Evolutionary conservation across 2,329 filamentous ascomycete genomes (phyloP), one percentile per base, ranked within the genome.

Genomic region (Penicillium sp.): DNA sequence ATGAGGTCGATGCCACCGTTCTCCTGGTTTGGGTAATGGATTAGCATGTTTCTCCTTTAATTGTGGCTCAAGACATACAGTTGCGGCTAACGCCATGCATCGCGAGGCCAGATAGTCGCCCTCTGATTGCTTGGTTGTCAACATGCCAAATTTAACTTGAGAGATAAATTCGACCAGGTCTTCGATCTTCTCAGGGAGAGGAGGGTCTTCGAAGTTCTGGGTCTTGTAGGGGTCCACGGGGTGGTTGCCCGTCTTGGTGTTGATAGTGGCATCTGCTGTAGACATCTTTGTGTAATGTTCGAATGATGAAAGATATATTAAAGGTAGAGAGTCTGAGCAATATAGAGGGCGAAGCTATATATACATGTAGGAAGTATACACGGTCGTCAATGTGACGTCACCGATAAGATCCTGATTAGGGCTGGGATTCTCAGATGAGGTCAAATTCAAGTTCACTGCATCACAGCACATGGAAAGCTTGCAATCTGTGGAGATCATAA

Each of bases 21-120:
- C 71, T 94, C 88, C 86, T 91, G 54, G 7, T 29, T 28, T 5
- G 3, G 7, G 6, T 3, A 41, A 39, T 48, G 10, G 19, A 21
- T 49, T 44, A 35, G 29, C 49, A 52, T 31, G 12, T 28, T 7
- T 8, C 33, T 43, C n/a, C 17, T 41, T 9, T 13, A 15, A 8
- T 10, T 21, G 3, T 43, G 7, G 29, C 12, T 26, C 2, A 19
- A 7, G 12, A 55, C 72, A 29, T 74, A 89, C 87, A 70, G 85
- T 85, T 13, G 80, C 87, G 15, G 87, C 87, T 13, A 95, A 69
- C 5, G 87, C 87, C 89, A 95, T 95, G 68, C 84, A 88, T 57
- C 89, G 77, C n/a, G 85, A 90, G 4, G 85, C 82, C 13, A 95
- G 74, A 43, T 82, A 76, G 12, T 83, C 84, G 0, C 76, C 79